Conservation (phyloP, 306 rosid genomes). For the Carpinus viminea region DNA sequence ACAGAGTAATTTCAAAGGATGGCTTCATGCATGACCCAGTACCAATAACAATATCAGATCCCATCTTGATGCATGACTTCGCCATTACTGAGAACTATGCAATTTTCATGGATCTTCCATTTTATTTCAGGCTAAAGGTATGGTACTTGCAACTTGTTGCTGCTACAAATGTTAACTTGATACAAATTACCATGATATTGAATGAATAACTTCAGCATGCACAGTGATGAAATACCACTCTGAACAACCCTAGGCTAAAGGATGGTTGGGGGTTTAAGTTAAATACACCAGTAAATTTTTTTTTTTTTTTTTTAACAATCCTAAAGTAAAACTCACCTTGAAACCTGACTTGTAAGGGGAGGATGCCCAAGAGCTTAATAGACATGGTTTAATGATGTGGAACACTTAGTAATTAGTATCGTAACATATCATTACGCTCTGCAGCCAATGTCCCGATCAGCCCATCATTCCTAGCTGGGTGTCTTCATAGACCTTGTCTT, state of each 20-base stretch:
- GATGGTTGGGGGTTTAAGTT: background rate
- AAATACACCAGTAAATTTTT: no score
- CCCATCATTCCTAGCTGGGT: no score
- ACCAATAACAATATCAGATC: constrained; percentile 80
- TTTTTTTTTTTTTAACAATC: no score
- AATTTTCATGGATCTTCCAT: constrained; percentile 90
- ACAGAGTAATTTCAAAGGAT: constrained; percentile 88
- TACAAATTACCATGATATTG: background rate
- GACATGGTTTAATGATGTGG: no score
- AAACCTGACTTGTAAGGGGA: no score
- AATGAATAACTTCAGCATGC: background rate
- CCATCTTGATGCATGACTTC: constrained; percentile 96
- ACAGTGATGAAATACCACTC: constrained; percentile 2
- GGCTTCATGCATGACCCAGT: constrained; percentile 92
- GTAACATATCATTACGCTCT: no score
- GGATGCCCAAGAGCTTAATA: no score
- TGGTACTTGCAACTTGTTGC: constrained; percentile 12
- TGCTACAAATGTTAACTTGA: constrained; percentile 7
- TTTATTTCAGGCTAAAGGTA: constrained; percentile 88
- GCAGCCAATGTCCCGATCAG: no score
- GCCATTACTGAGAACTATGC: constrained; percentile 92
- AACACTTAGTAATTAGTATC: no score
- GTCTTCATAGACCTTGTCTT: no score
- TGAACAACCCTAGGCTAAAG: background rate
- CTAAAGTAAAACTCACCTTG: no score